These are phyloP conservation scores for Leishmania martiniquensis DNA, from an alignment of 208 protist species.

Conservation along the genomic window DNA sequence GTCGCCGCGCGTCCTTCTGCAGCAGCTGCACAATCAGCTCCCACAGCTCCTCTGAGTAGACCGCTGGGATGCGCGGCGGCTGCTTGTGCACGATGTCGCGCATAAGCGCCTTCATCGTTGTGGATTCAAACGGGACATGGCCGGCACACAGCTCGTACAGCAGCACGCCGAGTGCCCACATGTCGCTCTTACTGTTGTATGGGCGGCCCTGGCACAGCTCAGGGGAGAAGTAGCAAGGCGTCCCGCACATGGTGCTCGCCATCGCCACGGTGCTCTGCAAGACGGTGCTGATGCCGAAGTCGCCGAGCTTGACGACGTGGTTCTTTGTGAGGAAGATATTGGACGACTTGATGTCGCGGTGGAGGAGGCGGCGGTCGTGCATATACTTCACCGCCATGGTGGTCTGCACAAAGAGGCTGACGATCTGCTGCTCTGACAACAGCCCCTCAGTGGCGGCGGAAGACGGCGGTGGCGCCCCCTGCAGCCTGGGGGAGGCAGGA, in stretches of 20 bases:
- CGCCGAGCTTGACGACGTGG: slow-evolving; percentile 91
- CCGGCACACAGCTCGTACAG: slow-evolving; percentile 88
- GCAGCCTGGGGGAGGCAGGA: not conserved
- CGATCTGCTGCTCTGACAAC: slow-evolving; percentile 72
- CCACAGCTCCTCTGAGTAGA: slow-evolving; percentile 80
- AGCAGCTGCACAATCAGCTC: slow-evolving; percentile 74
- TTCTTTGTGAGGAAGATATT: slow-evolving; percentile 91
- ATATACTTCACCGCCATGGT: slow-evolving; percentile 90
- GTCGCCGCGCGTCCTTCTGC: slow-evolving; percentile 79
- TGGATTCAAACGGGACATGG: slow-evolving; percentile 83
- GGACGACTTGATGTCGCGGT: slow-evolving; percentile 93
- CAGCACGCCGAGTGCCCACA: slow-evolving; percentile 92
- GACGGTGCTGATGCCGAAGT: slow-evolving; percentile 93
- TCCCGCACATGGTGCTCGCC: slow-evolving; percentile 95
- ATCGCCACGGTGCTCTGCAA: slow-evolving; percentile 87
- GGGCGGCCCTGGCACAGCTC: slow-evolving; percentile 92
- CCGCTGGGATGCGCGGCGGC: slow-evolving; percentile 64
- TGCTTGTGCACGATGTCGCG: slow-evolving; percentile 81
- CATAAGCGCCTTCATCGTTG: slow-evolving; percentile 88
- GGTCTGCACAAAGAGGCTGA: slow-evolving; percentile 84
- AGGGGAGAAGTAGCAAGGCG: slow-evolving; percentile 96
- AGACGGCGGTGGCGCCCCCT: not conserved
- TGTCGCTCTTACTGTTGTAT: slow-evolving; percentile 95
- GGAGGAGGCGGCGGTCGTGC: slow-evolving; percentile 89
- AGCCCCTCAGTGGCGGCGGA: slow-evolving; percentile 14